Evolutionary conservation across 768 basidiomycete genomes (phyloP), one percentile per base, ranked within the genome.

Genomic region (Lepiota venenata): DNA sequence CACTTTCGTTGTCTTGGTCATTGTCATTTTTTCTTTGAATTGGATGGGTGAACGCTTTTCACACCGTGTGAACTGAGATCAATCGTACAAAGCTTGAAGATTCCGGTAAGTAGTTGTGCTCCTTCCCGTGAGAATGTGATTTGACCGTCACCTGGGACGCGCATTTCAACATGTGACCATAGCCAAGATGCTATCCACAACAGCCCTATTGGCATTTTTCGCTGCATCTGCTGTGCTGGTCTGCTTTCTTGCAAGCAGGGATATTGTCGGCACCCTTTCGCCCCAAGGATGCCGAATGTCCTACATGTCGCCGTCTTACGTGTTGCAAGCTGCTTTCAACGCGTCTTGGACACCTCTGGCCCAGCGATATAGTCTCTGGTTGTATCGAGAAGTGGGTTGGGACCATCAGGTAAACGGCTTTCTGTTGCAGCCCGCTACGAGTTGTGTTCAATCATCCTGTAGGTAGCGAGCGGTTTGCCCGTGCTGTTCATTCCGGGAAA

Each of bases 401-500:
- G 93, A 98, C 61, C 63, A 73, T 40, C 72, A 85, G 72, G 87
- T 87, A 64, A 52, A 63, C 54, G 4, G n/a, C 20, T 43, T 5
- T 29, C 38, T 2, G n/a, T 16, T 27, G 14, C 5, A 27, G 10
- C 15, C 3, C 1, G n/a, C 40, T 47, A 9, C 3, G n/a, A 51
- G 9, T 38, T n/a, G 36, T 22, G 41, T 53, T 51, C 35, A 39
- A 43, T 2, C 38, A 9, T 10, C 16, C 2, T 42, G 11, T 32
- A 63, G 62, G 58, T 58, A 53, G 56, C 48, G 41, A 64, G 72
- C 50, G 91, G 93, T 37, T 64, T 80, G 15, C 97, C 97, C n/a
- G 92, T 96, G 25, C 76, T 99, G 25, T 99, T 98, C 72, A 88
- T 98, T 40, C 97, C 97, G 1, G 97, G 97, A 7, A 98, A 98